Evolutionary conservation across 108 stramenopile species (phyloP), one percentile per base, ranked within the genome.

Genomic region (Cyclostephanos invisitatus): DNA sequence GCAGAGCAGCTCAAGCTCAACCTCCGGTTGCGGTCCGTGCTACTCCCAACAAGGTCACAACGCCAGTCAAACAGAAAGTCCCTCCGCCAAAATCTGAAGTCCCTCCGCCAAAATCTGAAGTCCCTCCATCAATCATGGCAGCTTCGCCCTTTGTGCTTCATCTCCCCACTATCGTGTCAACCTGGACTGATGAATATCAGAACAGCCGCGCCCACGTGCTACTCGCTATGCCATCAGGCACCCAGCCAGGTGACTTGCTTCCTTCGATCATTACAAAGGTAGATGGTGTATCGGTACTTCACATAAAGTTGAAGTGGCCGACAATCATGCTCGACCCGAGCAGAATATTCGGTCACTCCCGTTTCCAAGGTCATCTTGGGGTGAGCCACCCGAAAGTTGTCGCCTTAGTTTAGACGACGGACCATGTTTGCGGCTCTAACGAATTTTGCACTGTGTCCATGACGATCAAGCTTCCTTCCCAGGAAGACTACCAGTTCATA

Each of bases 111-210:
- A 46, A 46, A 46, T 46, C 44, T 46, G 44, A 46, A 46, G 44
- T 46, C 44, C 44, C 12, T 46, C 44, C 44, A 14, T 46, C 44
- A 46, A 46, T 46, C 44, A 46, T 46, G 44, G 44, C 44, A 46
- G 44, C 44, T 46, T 46, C 14, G 44, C 44, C 44, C 44, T 46
- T 46, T 46, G 44, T 46, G 44, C 44, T 46, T 46, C 44, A 15
- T 46, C 44, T 46, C 44, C 44, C 44, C 44, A 46, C 44, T 46
- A 46, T 46, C 44, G 44, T 46, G 44, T 46, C 44, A 15, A 46
- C 44, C 44, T 46, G 44, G 44, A 46, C 44, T 46, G 44, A 46
- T 46, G 44, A 46, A 46, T 46, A 46, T 46, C 44, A 46, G 44
- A 46, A 46, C 44, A 46, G 44, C 44, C 44, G 44, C 44, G 44